These are phyloP conservation scores for Ophiostoma australiae DNA, from an alignment of 2,329 filamentous ascomycete species.

Conservation along the genomic window DNA sequence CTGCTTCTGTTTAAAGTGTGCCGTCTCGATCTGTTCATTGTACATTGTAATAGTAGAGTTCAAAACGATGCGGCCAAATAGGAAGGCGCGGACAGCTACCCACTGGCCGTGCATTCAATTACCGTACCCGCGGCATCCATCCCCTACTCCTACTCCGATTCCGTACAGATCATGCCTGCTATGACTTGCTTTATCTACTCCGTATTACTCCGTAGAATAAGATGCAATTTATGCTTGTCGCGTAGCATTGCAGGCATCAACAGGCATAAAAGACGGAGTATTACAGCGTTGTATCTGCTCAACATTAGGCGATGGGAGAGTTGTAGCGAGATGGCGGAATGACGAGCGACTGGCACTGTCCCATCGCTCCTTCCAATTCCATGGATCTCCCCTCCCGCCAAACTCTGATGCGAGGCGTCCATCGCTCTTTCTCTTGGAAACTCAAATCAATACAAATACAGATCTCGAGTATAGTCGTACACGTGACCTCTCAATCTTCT, in stretches of 20 bases:
- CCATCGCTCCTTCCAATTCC: slow-evolving; percentile 9
- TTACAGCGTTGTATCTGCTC: neutral
- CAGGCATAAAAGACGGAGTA: neutral
- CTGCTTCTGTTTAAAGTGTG: neutral
- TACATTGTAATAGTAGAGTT: neutral
- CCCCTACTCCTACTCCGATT: neutral
- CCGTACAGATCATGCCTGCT: neutral
- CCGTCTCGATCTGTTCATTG: neutral
- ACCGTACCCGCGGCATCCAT: neutral
- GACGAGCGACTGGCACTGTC: neutral
- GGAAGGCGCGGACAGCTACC: neutral
- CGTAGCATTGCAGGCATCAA: neutral
- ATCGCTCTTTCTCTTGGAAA: neutral
- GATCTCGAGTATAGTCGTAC: neutral
- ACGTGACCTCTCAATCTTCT: neutral
- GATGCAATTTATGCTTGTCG: slow-evolving; percentile 1
- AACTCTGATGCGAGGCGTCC: neutral
- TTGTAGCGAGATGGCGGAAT: slow-evolving; percentile 6
- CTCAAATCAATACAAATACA: neutral
- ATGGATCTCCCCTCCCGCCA: neutral
- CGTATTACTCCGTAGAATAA: neutral
- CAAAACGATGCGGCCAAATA: neutral
- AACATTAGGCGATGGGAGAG: neutral
- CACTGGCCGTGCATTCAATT: slow-evolving; percentile 8
- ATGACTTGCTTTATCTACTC: neutral